Evolutionary conservation across 495 filamentous ascomycete species (phyloP), one percentile per base, ranked within the genome.

Genomic region (Hyaloscypha bicolor): DNA sequence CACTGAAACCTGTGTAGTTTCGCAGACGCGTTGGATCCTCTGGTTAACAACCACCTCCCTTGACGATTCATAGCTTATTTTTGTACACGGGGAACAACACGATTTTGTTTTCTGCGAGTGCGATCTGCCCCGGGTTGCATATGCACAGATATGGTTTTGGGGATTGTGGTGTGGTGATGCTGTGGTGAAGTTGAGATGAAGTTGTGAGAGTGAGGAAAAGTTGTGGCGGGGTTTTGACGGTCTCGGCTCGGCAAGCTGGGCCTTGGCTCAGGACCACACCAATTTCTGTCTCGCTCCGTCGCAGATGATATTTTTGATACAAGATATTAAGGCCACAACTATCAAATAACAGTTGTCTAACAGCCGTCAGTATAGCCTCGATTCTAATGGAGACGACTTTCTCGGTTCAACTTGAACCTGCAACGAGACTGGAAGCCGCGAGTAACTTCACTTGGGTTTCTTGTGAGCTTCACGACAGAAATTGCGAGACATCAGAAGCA

Each of bases 291-390:
- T 60, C 35, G 56, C 22, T 32, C 32, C 56, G 56, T 31, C 56
- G 56, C 56, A 60, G 56, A 32, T 37, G 30, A 33, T 3, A 19
- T 31, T 37, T 60, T 60, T 60, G 56, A 60, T 11, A 60, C 56
- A 60, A 12, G 29, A 33, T 11, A 9, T 0, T 0, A 60, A 32
- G 56, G n/a, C 31, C 56, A 60, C 32, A 32, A 32, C 19, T 21
- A 60, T 37, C 31, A 6, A 19, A 6, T 21, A 60, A 32, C 32
- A 60, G 9, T 5, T 31, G 33, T 60, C 16, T 32, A 14, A 37
- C 30, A 31, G 6, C 30, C 21, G 9, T 60, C 22, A 39, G 56
- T 33, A 60, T 60, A 60, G 56, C 33, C 56, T 60, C 56, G 35
- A 60, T 60, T 6, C 19, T 21, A 4, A 21, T 3, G 56, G 30